Base-by-base conservation (phyloP, 2,329 filamentous ascomycete species). In the Lanzia echinophila region DNA sequence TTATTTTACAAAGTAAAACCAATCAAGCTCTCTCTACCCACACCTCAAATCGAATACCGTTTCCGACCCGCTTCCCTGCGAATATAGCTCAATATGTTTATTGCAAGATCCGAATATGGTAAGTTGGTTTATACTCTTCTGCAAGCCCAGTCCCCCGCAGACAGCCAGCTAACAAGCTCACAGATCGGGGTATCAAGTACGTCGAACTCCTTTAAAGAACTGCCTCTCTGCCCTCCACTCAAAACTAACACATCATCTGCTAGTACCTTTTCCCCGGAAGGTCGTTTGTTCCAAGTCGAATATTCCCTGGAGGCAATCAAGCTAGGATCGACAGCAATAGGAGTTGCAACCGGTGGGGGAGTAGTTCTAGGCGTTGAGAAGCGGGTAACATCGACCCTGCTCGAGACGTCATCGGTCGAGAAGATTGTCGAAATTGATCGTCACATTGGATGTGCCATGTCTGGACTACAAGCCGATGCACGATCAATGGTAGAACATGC, bases 291-390 rank as follows among this genome's bases (percentile, higher is more conserved):
- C 83, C 94, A 99, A 79, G 94, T 99, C 79, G 94, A 99, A 87
- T 99, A 99, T 84, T 97, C 94, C 57, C 87, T 99, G 73, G 94
- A 99, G 79, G 94, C 94, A 74, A 99, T 99, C 83, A 99, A 99
- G 80, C 88, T 97, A 64, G 94, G 94, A 65, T 95, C 89, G 67
- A 99, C 94, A 65, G 94, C 94, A 69, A 99, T 99, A 76, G 94
- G 94, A 67, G 91, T 99, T 63, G 90, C 94, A 67, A 99, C 94
- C 47, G 88, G 89, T 55, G 88, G 95, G 71, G 94, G 94, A 68
- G 91, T 97, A 58, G 87, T 99, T 69, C 86, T 99, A 49, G 94
- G 94, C 64, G 94, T 99, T 61, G 94, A 99, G 78, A 99, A 99
- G 83, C 91, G 94, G 68, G 94, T 99, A 66, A 99, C 94, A 58